Conservation (phyloP, 148 eudicot genomes). For the Dysphania ambrosioides region DNA sequence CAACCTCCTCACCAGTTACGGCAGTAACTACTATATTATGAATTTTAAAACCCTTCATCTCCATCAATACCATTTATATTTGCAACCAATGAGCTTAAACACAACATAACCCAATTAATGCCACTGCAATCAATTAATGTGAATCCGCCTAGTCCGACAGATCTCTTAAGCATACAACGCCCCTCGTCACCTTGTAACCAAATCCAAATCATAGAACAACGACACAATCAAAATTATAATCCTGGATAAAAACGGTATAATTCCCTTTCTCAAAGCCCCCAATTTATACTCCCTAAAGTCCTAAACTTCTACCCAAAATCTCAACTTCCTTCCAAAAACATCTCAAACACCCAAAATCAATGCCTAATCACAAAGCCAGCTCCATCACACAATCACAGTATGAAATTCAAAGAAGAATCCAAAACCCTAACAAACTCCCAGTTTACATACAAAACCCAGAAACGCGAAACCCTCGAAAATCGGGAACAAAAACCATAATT, state of each 20-base stretch:
- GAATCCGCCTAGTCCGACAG: no score
- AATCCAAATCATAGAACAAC: no score
- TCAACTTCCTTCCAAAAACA: background rate
- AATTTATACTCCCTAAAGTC: background rate
- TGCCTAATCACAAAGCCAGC: background rate
- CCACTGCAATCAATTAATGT: no score
- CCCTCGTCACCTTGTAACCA: no score
- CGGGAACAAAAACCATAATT: background rate
- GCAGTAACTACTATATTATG: no score
- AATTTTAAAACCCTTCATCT: background rate
- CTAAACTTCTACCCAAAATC: background rate
- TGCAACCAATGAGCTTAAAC: background rate
- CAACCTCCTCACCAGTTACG: no score
- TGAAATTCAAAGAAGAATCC: background rate
- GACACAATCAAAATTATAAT: no score
- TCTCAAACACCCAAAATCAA: background rate
- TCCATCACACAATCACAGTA: background rate
- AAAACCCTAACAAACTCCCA: constrained; percentile 1
- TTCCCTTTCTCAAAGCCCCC: no score
- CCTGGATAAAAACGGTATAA: background rate
- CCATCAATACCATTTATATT: background rate
- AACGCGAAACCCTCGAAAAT: constrained; percentile 2
- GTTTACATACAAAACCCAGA: background rate
- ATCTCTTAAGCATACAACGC: no score
- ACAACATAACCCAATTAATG: background rate